A percentile compares a stretch with the other conserved stretches of the same genome.
Conservation (phyloP, 192 early-diverging fungal species). For the Rhizophagus clarus region DNA sequence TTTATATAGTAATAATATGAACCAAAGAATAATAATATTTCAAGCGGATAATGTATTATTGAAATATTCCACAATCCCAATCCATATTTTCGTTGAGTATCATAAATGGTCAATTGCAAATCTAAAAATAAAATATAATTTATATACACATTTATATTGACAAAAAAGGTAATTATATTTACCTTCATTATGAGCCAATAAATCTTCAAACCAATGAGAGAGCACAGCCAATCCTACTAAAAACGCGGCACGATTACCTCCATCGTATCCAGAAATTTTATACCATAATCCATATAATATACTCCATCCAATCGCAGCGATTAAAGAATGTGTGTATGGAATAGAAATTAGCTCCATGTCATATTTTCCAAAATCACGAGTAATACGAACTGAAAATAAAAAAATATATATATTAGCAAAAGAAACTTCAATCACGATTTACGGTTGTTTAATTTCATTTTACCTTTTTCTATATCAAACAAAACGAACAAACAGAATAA, state of each 20-base stretch:
- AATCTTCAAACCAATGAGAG: constrained; percentile 25
- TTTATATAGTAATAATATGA: background rate
- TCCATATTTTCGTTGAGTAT: background rate
- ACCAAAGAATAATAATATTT: background rate
- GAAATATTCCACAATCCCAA: constrained; percentile 8
- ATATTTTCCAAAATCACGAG: background rate
- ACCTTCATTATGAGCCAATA: constrained; percentile 10
- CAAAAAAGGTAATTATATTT: background rate
- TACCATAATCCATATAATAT: background rate
- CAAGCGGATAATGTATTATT: background rate
- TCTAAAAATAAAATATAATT: background rate
- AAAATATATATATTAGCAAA: background rate
- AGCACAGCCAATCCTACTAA: background rate
- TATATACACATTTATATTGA: no score
- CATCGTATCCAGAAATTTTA: background rate
- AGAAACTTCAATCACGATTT: no score
- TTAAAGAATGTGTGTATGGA: constrained; percentile 16
- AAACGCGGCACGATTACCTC: background rate
- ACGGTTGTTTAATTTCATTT: no score
- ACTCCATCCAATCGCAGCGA: constrained; percentile 4
- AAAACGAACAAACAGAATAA: background rate
- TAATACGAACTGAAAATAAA: background rate
- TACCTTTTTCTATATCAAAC: constrained; percentile 19
- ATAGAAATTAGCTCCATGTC: background rate
- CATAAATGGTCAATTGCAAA: constrained; percentile 5